Evolutionary conservation across 495 filamentous ascomycete species (phyloP), one percentile per base, ranked within the genome.

Genomic region (Trichoderma reesei): DNA sequence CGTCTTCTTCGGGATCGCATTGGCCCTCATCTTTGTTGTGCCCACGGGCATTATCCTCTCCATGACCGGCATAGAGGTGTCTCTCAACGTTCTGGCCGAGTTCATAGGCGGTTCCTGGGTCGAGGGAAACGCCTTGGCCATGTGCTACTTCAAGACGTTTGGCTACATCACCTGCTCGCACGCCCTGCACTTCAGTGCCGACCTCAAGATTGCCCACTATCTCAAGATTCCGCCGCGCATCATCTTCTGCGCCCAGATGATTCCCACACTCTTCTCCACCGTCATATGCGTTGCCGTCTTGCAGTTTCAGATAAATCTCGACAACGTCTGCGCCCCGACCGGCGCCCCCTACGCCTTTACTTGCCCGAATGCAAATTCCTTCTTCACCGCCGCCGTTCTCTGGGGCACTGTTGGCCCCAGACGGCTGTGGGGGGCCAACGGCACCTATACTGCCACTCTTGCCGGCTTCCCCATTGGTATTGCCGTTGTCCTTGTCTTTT

Each of bases 181-280:
- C 67, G 85, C 79, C 14, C 73, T 85, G 61, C 77, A 72, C 64
- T 86, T 73, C 64, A 71, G 69, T 41, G 72, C 75, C 65, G 82
- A 85, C 62, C 67, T 85, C 41, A 84, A 86, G 65, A 68, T 83
- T 14, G 84, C 80, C 6, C 85, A 88, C 72, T 89, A 89, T 69
- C 83, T 87, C 79, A 89, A 89, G 68, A 72, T 88, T 5, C 84
- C 86, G 18, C 76, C 75, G 3, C 68, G 76, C 6, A 70, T 72
- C 0, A 18, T 39, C 36, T 56, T 64, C 18, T 48, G 37, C 18
- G 48, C 34, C 3, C 34, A 59, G 31, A 33, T 64, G 14, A 14
- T 41, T 9, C 14, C 46, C 46, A 41, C 48, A n/a, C n/a, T 64
- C n/a, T 5, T 64, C 1, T 71, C 74, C 10, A 76, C 75, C 9